phyloP scores from a whole-genome alignment of 2,329 filamentous ascomycete genomes.

The Neocatenulostroma microsporum region DNA sequence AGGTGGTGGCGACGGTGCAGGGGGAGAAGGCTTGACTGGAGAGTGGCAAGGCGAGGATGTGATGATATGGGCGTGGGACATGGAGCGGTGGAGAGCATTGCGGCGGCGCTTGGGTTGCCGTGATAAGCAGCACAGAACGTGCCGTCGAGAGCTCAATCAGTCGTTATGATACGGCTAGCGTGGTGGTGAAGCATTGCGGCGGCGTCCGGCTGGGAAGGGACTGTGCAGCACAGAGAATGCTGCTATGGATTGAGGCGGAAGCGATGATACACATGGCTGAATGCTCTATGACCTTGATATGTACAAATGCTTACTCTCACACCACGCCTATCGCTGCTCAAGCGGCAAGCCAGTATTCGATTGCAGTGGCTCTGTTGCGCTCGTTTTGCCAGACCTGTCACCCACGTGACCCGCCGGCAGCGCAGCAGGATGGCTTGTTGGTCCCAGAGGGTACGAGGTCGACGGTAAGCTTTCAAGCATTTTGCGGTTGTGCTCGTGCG shows the following conservation, averaged over 20 bases:
- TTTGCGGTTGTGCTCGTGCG: slow-evolving; percentile 79
- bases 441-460: slow-evolving; percentile 62
- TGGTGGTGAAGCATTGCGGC: too few relatives aligned
- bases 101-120: too few relatives aligned
- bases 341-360: slow-evolving; percentile 51
- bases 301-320: too few relatives aligned
- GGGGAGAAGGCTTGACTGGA: slow-evolving; percentile 54
- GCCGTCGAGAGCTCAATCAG: too few relatives aligned
- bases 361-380: slow-evolving; percentile 35
- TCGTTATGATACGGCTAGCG: too few relatives aligned
- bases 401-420: slow-evolving; percentile 43
- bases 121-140: too few relatives aligned
- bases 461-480: slow-evolving; percentile 73
- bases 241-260: too few relatives aligned
- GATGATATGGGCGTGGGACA: background rate
- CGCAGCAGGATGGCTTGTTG: slow-evolving; percentile 52
- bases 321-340: slow-evolving; percentile 54
- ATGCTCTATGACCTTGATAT: too few relatives aligned
- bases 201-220: too few relatives aligned
- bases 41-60: background rate
- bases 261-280: too few relatives aligned
- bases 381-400: slow-evolving; percentile 25
- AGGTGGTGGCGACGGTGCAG: slow-evolving; percentile 87
- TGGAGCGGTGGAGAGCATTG: background rate
- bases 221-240: too few relatives aligned